These are phyloP conservation scores for Suillus alpinus DNA, from an alignment of 768 basidiomycete species.

Conservation along the genomic window DNA sequence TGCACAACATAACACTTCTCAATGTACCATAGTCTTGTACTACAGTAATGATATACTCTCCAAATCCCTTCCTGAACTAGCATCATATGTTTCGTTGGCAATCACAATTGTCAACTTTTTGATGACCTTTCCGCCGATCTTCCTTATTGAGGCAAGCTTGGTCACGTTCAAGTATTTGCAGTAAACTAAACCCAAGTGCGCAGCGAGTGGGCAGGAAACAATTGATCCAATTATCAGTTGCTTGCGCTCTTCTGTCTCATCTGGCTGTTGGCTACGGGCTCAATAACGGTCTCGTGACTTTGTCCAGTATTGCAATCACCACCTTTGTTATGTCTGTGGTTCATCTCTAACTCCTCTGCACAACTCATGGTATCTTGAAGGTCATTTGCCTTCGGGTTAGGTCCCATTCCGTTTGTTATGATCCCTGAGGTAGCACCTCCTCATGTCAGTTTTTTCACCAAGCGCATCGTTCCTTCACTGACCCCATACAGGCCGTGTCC, in stretches of 20 bases:
- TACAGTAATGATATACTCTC: constrained; percentile 89
- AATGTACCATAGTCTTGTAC: constrained; percentile 62
- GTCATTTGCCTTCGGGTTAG: constrained; percentile 87
- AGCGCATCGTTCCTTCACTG: constrained; percentile 1
- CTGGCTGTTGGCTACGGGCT: constrained; percentile 69
- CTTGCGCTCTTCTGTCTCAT: constrained; percentile 65
- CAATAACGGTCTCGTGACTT: constrained; percentile 51
- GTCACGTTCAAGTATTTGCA: constrained; percentile 6
- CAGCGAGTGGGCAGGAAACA: constrained; percentile 73
- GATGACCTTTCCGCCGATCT: constrained; percentile 76
- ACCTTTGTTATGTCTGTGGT: constrained; percentile 70
- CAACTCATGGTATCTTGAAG: constrained; percentile 33
- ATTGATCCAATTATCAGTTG: constrained; percentile 64
- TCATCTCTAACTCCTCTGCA: neutral
- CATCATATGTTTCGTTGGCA: constrained; percentile 78
- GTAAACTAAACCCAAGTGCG: constrained; percentile 4
- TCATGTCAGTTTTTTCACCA: constrained; percentile 48
- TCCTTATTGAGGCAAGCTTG: constrained; percentile 71
- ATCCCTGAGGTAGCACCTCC: constrained; percentile 85
- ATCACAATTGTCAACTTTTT: constrained; percentile 82
- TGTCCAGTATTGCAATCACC: constrained; percentile 74
- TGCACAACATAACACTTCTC: neutral
- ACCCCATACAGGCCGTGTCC: constrained; percentile 61
- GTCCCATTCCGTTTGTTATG: constrained; percentile 91
- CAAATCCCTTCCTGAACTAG: constrained; percentile 73